Evolutionary conservation across 2,329 filamentous ascomycete species (phyloP).

Genomic region (Huntiella abstrusa): DNA sequence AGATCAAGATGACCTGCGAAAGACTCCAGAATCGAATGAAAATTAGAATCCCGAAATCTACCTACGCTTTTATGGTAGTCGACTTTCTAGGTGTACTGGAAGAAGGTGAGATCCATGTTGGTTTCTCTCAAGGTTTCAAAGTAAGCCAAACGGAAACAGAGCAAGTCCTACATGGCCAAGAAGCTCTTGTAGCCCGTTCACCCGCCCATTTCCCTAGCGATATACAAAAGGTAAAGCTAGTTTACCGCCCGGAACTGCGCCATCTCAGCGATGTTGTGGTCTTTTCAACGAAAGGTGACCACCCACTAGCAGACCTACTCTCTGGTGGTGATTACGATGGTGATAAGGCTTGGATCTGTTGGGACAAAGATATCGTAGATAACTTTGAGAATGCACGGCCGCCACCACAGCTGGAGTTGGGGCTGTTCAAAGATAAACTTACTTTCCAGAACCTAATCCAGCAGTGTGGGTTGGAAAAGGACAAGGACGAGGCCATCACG

Average conservation of each 20-base stretch:
- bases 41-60: slow-evolving; percentile 40
- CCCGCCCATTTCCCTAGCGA: slow-evolving; percentile 54
- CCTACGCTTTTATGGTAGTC: slow-evolving; percentile 45
- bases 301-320: slow-evolving; percentile 47
- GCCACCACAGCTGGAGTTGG: slow-evolving; percentile 11
- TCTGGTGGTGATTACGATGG: slow-evolving; percentile 73
- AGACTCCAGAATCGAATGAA: slow-evolving; percentile 36
- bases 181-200: slow-evolving; percentile 49
- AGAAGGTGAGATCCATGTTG: slow-evolving; percentile 48
- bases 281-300: slow-evolving; percentile 45
- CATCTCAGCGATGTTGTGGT: slow-evolving; percentile 62
- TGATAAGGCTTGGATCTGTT: slow-evolving; percentile 60
- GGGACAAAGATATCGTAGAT: slow-evolving; percentile 45
- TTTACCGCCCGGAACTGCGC: slow-evolving; percentile 40
- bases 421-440: slow-evolving; percentile 18
- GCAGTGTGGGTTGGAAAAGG: slow-evolving; percentile 14
- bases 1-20: slow-evolving; percentile 34
- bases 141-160: slow-evolving; percentile 30
- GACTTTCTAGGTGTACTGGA: slow-evolving; percentile 43
- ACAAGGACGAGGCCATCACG: slow-evolving; percentile 18
- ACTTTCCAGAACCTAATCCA: slow-evolving; percentile 24
- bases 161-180: slow-evolving; percentile 32
- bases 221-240: slow-evolving; percentile 47
- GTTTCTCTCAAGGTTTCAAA: slow-evolving; percentile 48
- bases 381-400: slow-evolving; percentile 45